Evolutionary conservation across 257 asterid species (phyloP).

Genomic region (Misopates orontium): DNA sequence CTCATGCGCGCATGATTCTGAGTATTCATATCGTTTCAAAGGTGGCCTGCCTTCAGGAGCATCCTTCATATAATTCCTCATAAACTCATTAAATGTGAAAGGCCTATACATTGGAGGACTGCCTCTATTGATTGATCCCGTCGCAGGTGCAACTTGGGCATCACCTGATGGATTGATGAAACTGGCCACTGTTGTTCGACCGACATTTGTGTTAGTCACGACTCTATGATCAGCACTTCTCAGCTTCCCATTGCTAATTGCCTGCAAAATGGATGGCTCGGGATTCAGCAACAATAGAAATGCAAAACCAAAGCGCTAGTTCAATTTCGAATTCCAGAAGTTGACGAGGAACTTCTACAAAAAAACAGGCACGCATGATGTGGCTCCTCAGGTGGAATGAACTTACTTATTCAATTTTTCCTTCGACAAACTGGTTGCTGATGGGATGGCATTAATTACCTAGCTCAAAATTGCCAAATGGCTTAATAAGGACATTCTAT

Average conservation of each 20-base stretch:
- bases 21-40: constrained; percentile 4
- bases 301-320: background rate
- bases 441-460: no score
- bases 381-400: no score
- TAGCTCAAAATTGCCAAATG: no score
- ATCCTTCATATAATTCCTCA: background rate
- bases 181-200: constrained; percentile 26
- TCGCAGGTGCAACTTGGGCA: constrained; percentile 14
- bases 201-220: constrained; percentile 24
- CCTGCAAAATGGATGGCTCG: constrained; percentile 11
- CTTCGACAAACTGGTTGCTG: no score
- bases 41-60: constrained; percentile 9
- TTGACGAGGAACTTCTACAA: no score
- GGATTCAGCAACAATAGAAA: background rate
- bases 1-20: background rate
- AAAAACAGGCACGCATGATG: no score
- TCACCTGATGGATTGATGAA: constrained; percentile 19
- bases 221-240: constrained; percentile 29
- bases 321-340: background rate
- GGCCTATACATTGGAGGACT: constrained; percentile 15
- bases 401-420: no score
- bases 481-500: no score
- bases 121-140: background rate
- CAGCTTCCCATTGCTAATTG: constrained; percentile 31
- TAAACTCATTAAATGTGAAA: constrained; percentile 18